A percentile compares a stretch with the other conserved stretches of the same genome.
Conservation (phyloP, 2,329 filamentous ascomycete genomes). For the Leptographium radiaticola region DNA sequence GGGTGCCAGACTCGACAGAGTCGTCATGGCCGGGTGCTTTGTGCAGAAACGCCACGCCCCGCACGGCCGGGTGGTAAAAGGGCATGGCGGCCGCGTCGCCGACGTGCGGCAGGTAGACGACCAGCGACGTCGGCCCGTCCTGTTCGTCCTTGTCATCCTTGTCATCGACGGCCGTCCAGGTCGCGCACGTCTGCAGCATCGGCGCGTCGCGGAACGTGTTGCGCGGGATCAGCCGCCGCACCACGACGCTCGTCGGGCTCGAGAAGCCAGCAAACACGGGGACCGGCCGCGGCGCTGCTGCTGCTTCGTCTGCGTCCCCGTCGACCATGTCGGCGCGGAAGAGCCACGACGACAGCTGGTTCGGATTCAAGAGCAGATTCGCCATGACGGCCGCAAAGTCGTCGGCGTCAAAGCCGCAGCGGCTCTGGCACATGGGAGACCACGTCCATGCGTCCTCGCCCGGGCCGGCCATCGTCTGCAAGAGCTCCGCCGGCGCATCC, state of each 20-base stretch:
- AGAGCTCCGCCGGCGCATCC: conserved; percentile 7
- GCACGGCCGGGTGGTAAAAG: conserved; percentile 76
- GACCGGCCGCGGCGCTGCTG: neutral
- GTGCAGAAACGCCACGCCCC: conserved; percentile 64
- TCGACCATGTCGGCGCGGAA: conserved; percentile 62
- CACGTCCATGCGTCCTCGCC: conserved; percentile 21
- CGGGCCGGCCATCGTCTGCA: conserved; percentile 1
- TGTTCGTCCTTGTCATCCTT: neutral
- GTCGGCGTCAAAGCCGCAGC: conserved; percentile 48
- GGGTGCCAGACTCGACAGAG: conserved; percentile 26
- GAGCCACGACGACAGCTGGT: conserved; percentile 64
- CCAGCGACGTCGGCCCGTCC: conserved; percentile 31
- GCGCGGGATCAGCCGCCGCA: conserved; percentile 68
- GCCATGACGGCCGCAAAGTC: conserved; percentile 56
- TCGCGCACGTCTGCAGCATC: conserved; percentile 71
- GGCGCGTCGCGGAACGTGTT: conserved; percentile 64
- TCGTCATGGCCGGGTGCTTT: conserved; percentile 40
- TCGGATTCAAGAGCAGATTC: conserved; percentile 67
- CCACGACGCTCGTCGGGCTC: conserved; percentile 46
- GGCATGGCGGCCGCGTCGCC: conserved; percentile 50
- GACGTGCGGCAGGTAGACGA: conserved; percentile 70
- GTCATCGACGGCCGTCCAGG: conserved; percentile 26
- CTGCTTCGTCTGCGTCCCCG: neutral
- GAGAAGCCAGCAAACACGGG: conserved; percentile 11
- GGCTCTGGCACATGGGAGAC: conserved; percentile 40